Percentiles rank a stretch among this genome's conserved stretches.
Evolutionary conservation across 176 grass and related monocot species (phyloP).

Genomic region (Aegilops tauschii): DNA sequence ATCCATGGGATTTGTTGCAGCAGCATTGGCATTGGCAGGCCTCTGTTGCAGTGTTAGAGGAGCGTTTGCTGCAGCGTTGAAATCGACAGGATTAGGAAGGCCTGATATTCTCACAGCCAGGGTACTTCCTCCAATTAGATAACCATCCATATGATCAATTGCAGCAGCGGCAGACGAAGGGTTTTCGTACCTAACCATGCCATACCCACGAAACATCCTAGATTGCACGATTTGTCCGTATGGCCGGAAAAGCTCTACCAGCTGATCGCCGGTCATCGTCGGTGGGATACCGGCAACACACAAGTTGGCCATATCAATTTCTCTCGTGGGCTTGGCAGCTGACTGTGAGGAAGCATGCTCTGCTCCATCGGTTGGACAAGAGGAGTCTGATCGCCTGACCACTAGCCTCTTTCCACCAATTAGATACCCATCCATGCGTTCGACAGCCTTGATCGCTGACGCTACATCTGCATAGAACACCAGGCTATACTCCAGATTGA

Average conservation of each 20-base stretch:
- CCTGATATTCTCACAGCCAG: slow-evolving; percentile 48
- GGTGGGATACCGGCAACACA: slow-evolving; percentile 51
- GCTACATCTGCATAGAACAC: slow-evolving; percentile 45
- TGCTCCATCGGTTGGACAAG: slow-evolving; percentile 19
- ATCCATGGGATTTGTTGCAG: too few species aligned
- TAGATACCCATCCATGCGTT: slow-evolving; percentile 51
- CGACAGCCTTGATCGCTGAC: slow-evolving; percentile 33
- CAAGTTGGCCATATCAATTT: slow-evolving; percentile 59
- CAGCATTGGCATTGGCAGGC: background rate
- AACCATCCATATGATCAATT: slow-evolving; percentile 53
- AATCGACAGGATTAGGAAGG: slow-evolving; percentile 7
- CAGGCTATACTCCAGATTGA: slow-evolving; percentile 44
- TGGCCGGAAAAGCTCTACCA: slow-evolving; percentile 55
- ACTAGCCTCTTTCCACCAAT: slow-evolving; percentile 51
- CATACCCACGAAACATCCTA: slow-evolving; percentile 48
- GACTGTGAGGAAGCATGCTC: slow-evolving; percentile 20
- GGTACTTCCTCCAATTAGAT: slow-evolving; percentile 57
- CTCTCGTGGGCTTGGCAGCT: slow-evolving; percentile 32
- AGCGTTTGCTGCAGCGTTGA: background rate
- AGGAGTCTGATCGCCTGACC: slow-evolving; percentile 29
- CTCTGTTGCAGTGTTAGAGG: background rate
- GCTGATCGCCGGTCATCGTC: slow-evolving; percentile 36
- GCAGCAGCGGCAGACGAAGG: slow-evolving; percentile 43
- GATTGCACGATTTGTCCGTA: slow-evolving; percentile 64
- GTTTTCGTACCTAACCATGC: slow-evolving; percentile 56